phyloP scores from a whole-genome alignment of 2,329 filamentous ascomycete species.

The Pyricularia grisea region DNA sequence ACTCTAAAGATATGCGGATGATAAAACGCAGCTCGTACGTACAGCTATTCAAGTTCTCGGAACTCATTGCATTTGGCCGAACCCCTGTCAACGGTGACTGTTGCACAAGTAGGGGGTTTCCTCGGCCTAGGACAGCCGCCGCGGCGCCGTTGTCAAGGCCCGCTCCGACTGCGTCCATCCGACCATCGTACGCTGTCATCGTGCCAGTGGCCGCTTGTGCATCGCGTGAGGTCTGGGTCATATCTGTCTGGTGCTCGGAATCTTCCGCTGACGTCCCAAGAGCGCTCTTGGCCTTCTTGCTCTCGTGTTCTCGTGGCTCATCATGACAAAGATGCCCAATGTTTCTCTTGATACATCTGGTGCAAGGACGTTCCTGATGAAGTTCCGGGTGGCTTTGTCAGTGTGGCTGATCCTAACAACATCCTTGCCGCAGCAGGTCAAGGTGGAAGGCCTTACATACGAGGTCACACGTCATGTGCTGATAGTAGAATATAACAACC shows the following conservation, averaged over 20 bases:
- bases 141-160: conserved; percentile 31
- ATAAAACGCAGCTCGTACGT: conserved; percentile 27
- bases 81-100: conserved; percentile 42
- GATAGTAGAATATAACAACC: conserved; percentile 8
- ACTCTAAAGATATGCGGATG: background rate
- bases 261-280: conserved; percentile 51
- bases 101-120: conserved; percentile 58
- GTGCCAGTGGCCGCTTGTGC: conserved; percentile 27
- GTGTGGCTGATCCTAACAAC: background rate
- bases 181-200: conserved; percentile 40
- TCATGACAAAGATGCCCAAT: conserved; percentile 98
- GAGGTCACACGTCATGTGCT: conserved; percentile 92
- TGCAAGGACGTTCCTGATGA: conserved; percentile 82
- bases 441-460: conserved; percentile 44
- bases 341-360: conserved; percentile 94
- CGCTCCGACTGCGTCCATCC: conserved; percentile 14
- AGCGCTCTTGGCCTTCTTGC: conserved; percentile 70
- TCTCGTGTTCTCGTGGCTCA: conserved; percentile 76
- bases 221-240: conserved; percentile 19
- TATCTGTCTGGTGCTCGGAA: conserved; percentile 44
- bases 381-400: background rate
- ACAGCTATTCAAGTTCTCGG: conserved; percentile 65
- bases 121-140: conserved; percentile 34
- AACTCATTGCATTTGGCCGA: conserved; percentile 47
- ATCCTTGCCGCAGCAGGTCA: background rate